A percentile compares a stretch with the other conserved stretches of the same genome.
phyloP scores from a whole-genome alignment of 257 asterid genomes.

The Solanum sejunctum region DNA sequence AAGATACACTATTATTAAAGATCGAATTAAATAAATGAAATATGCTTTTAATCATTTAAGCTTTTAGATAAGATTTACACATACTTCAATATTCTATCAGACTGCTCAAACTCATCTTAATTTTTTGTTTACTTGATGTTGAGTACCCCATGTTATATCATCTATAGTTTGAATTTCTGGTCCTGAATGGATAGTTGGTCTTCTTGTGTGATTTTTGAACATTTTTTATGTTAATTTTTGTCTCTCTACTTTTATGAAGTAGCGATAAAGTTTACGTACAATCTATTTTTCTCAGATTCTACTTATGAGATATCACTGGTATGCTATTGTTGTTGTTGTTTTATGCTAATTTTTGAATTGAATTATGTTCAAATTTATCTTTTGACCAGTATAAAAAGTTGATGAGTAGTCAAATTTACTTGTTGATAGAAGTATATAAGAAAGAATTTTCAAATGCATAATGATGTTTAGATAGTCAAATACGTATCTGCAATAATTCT shows the following conservation, averaged over 20 bases:
- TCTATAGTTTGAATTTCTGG: background rate
- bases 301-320: too few relatives aligned
- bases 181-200: background rate
- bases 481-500: background rate
- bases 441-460: background rate
- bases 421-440: background rate
- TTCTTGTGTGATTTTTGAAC: background rate
- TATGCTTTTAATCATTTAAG: background rate
- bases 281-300: too few relatives aligned
- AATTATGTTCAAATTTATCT: background rate
- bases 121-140: background rate
- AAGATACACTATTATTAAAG: too few relatives aligned
- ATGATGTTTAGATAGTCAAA: background rate
- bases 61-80: background rate
- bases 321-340: too few relatives aligned
- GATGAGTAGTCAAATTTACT: background rate
- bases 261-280: too few relatives aligned
- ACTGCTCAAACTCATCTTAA: background rate
- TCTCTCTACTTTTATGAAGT: too few relatives aligned
- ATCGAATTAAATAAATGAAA: background rate
- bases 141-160: background rate
- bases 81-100: background rate
- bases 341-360: background rate
- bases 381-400: background rate
- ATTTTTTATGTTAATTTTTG: background rate